A percentile compares a stretch with the other conserved stretches of the same genome.
These are phyloP conservation scores for Dillenia turbinata DNA, from an alignment of 164 flowering plant genomes.

Conservation along the genomic window DNA sequence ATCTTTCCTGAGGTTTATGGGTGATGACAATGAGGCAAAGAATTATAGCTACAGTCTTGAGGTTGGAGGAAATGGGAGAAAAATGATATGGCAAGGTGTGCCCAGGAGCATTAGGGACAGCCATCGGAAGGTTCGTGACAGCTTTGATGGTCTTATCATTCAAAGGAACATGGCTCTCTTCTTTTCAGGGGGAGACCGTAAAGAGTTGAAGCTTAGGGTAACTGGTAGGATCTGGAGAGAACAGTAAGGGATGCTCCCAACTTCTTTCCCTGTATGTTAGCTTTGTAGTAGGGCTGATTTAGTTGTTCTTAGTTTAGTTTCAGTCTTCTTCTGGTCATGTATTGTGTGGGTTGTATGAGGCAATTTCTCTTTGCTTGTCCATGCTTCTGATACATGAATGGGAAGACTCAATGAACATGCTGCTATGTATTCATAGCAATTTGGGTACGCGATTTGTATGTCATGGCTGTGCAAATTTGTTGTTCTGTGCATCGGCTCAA, in stretches of 20 bases:
- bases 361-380: conserved; percentile 60
- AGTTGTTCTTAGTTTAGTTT: not conserved
- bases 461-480: no score
- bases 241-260: conserved; percentile 14
- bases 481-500: no score
- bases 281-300: conserved; percentile 2
- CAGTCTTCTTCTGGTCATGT: conserved; percentile 25
- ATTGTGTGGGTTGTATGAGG: conserved; percentile 25
- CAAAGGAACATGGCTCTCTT: conserved; percentile 58
- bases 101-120: conserved; percentile 61
- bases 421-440: no score
- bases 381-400: conserved; percentile 30
- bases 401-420: conserved; percentile 8
- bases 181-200: conserved; percentile 57
- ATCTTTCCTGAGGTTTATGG: conserved; percentile 64
- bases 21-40: conserved; percentile 54
- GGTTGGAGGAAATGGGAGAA: conserved; percentile 58
- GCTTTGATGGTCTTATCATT: conserved; percentile 56
- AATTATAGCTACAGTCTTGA: conserved; percentile 55
- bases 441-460: no score
- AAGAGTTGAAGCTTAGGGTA: conserved; percentile 54
- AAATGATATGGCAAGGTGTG: conserved; percentile 53
- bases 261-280: not conserved
- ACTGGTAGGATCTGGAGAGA: conserved; percentile 68
- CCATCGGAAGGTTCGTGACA: conserved; percentile 59